Conservation (phyloP, 805 yeast genomes). For the Isabelozyma gotoi region DNA sequence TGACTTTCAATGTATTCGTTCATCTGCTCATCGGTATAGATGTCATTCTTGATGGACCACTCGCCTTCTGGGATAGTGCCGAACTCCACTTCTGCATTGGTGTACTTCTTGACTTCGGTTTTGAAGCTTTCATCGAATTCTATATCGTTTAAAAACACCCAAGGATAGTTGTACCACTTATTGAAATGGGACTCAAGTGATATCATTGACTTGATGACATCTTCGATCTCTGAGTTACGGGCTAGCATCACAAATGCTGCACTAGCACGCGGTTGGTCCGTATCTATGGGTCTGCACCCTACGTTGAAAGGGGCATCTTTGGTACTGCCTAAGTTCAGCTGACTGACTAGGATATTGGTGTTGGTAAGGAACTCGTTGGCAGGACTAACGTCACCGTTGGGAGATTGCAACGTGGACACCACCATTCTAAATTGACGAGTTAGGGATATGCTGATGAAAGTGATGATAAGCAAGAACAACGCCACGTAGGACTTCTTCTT, state of each 20-base stretch:
- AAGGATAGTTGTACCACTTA: slow-evolving; percentile 92
- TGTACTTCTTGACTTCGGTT: slow-evolving; percentile 46
- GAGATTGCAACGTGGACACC: not conserved
- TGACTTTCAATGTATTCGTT: slow-evolving; percentile 65
- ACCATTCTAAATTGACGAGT: not conserved
- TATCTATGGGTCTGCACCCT: slow-evolving; percentile 56
- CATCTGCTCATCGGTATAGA: slow-evolving; percentile 41
- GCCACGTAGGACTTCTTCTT: not conserved
- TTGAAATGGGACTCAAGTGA: slow-evolving; percentile 86
- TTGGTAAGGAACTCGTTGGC: not conserved
- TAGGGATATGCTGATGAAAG: not conserved
- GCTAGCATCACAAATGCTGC: slow-evolving; percentile 87
- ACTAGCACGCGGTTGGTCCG: slow-evolving; percentile 52
- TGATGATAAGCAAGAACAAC: not conserved
- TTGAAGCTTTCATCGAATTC: slow-evolving; percentile 69
- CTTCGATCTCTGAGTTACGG: slow-evolving; percentile 74
- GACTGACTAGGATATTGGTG: not conserved
- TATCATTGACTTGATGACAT: slow-evolving; percentile 70
- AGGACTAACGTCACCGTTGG: not conserved
- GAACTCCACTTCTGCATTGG: slow-evolving; percentile 66
- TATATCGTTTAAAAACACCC: slow-evolving; percentile 84
- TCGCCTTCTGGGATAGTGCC: slow-evolving; percentile 57
- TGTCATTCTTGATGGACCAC: slow-evolving; percentile 64
- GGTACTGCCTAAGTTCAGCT: slow-evolving; percentile 6
- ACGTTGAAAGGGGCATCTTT: slow-evolving; percentile 45